Conservation (phyloP, 2,329 filamentous ascomycete genomes). For the Blastomyces silverae region DNA sequence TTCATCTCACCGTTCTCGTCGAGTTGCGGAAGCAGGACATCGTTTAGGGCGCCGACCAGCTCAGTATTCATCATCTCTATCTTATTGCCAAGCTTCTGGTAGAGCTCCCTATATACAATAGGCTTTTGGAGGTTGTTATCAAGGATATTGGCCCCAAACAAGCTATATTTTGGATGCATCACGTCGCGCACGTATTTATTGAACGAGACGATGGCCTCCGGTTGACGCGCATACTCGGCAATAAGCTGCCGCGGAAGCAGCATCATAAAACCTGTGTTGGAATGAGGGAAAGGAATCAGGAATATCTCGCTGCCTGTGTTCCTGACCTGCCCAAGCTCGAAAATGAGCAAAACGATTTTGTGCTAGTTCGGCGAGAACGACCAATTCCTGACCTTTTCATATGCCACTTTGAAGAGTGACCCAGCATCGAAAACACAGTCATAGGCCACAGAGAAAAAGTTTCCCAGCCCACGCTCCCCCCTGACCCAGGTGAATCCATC, state of each 20-base stretch:
- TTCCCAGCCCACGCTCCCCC: slow-evolving; percentile 1
- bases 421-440: slow-evolving; percentile 9
- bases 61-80: slow-evolving; percentile 18
- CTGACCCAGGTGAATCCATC: slow-evolving; percentile 1
- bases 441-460: slow-evolving; percentile 6
- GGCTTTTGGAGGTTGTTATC: slow-evolving; percentile 14
- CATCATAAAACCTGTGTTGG: slow-evolving; percentile 10
- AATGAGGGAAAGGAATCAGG: slow-evolving; percentile 13
- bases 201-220: slow-evolving; percentile 10
- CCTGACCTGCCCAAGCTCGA: slow-evolving; percentile 1
- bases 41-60: slow-evolving; percentile 14
- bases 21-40: slow-evolving; percentile 13
- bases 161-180: slow-evolving; percentile 12
- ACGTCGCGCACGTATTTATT: slow-evolving; percentile 9
- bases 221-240: slow-evolving; percentile 10
- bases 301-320: slow-evolving; percentile 5
- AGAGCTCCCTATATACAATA: slow-evolving; percentile 17
- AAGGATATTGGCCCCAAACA: slow-evolving; percentile 9
- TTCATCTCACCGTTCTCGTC: slow-evolving; percentile 15
- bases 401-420: slow-evolving; percentile 7
- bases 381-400: slow-evolving; percentile 5
- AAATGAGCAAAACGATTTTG: background rate
- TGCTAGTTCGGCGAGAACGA: background rate
- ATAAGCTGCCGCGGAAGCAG: slow-evolving; percentile 8
- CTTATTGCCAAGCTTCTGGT: slow-evolving; percentile 17